These are phyloP conservation scores for Cryptococcus sp. DNA, from an alignment of 1,284 basidiomycete species.

Conservation along the genomic window DNA sequence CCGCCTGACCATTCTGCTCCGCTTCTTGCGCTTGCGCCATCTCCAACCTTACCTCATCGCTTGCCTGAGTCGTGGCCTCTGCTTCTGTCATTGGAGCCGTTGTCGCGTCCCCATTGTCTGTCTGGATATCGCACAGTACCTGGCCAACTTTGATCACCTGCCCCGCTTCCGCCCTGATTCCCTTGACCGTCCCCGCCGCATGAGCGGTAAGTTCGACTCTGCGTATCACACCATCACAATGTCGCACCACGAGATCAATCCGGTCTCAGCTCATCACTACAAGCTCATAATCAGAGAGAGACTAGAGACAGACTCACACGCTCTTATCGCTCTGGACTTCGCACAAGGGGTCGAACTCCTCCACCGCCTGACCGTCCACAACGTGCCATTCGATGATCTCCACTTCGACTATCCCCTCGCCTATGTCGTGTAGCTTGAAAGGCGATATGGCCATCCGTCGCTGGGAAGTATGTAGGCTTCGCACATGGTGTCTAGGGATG, in stretches of 20 bases:
- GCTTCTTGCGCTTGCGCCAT: background rate
- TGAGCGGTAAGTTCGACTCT: slow-evolving; percentile 92
- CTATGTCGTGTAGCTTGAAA: slow-evolving; percentile 94
- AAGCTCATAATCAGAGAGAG: too few relatives aligned
- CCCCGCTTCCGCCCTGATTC: slow-evolving; percentile 76
- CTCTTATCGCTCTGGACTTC: slow-evolving; percentile 92
- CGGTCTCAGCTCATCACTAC: background rate
- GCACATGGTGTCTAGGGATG: too few relatives aligned
- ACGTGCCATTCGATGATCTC: slow-evolving; percentile 85
- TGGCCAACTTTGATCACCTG: slow-evolving; percentile 84
- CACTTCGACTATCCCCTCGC: slow-evolving; percentile 83
- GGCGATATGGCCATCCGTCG: slow-evolving; percentile 18
- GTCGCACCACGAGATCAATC: background rate
- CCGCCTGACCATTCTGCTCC: too few relatives aligned
- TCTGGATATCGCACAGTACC: slow-evolving; percentile 79
- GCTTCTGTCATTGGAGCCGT: background rate
- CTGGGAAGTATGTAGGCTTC: slow-evolving; percentile 1
- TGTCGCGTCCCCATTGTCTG: slow-evolving; percentile 60
- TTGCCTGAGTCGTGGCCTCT: background rate
- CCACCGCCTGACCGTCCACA: slow-evolving; percentile 64
- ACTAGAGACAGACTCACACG: slow-evolving; percentile 36
- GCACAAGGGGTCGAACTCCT: slow-evolving; percentile 82
- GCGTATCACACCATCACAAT: slow-evolving; percentile 34
- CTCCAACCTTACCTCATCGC: background rate
- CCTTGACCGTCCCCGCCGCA: slow-evolving; percentile 73